Evolutionary conservation across 768 basidiomycete species (phyloP).

Genomic region (Hygrocybe coccinea): DNA sequence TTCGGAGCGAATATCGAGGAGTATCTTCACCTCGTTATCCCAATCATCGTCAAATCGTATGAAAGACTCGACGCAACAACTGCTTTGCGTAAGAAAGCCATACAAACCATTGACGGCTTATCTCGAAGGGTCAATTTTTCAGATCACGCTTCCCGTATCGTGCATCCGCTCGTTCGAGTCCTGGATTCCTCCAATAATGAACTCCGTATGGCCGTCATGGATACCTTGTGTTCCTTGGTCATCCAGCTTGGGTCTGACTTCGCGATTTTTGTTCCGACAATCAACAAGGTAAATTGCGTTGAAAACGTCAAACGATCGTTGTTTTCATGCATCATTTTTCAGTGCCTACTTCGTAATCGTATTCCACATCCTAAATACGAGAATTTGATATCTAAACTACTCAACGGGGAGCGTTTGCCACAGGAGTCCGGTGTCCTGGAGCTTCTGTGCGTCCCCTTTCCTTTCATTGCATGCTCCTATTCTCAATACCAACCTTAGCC

Average conservation of each 20-base stretch:
- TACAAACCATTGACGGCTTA: constrained; percentile 86
- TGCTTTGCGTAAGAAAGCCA: constrained; percentile 77
- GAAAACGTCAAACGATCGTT: neutral
- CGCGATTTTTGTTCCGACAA: constrained; percentile 95
- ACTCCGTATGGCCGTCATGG: constrained; percentile 81
- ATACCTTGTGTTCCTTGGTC: constrained; percentile 87
- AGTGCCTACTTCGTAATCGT: constrained; percentile 74
- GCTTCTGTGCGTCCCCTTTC: constrained; percentile 44
- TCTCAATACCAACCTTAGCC: constrained; percentile 26
- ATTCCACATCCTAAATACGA: constrained; percentile 85
- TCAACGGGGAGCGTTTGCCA: constrained; percentile 88
- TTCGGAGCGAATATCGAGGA: constrained; percentile 97
- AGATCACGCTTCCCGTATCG: constrained; percentile 94
- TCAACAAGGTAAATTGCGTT: constrained; percentile 73
- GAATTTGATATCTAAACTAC: constrained; percentile 76
- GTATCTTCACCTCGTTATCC: constrained; percentile 93
- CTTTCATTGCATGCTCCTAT: neutral
- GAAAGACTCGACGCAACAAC: constrained; percentile 74
- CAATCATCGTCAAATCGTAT: constrained; percentile 87
- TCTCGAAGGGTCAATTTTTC: constrained; percentile 94
- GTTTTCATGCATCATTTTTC: neutral
- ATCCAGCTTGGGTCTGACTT: constrained; percentile 94
- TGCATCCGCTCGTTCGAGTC: constrained; percentile 90
- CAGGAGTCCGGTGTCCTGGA: constrained; percentile 77
- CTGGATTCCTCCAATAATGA: constrained; percentile 72